These are phyloP conservation scores for Saccharomycopsis sp. DNA, from an alignment of 805 yeast species.

Conservation along the genomic window DNA sequence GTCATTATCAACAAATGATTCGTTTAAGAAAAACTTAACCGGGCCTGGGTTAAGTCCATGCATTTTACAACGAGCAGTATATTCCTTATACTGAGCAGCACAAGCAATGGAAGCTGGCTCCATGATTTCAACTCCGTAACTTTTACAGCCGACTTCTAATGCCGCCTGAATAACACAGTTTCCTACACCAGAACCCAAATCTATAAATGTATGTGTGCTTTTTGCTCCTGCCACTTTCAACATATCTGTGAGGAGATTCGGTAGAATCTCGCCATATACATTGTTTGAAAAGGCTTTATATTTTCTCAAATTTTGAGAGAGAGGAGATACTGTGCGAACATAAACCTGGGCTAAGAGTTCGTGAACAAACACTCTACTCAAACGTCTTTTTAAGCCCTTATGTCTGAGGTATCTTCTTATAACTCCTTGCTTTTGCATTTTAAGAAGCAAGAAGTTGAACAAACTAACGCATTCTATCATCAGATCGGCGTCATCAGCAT, in stretches of 20 bases:
- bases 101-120: slow-evolving; percentile 69
- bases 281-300: slow-evolving; percentile 86
- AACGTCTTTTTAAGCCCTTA: slow-evolving; percentile 25
- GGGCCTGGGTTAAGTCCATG: slow-evolving; percentile 60
- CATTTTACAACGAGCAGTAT: slow-evolving; percentile 48
- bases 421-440: slow-evolving; percentile 31
- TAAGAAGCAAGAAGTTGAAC: slow-evolving; percentile 37
- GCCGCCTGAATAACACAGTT: slow-evolving; percentile 89
- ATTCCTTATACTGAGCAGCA: slow-evolving; percentile 49
- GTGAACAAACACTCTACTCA: slow-evolving; percentile 45
- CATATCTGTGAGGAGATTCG: slow-evolving; percentile 63
- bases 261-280: slow-evolving; percentile 87
- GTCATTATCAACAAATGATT: slow-evolving; percentile 65
- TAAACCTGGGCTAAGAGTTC: slow-evolving; percentile 70
- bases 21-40: slow-evolving; percentile 52
- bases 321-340: slow-evolving; percentile 72
- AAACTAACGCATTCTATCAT: slow-evolving; percentile 33
- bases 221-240: slow-evolving; percentile 52
- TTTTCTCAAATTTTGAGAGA: slow-evolving; percentile 51
- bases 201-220: slow-evolving; percentile 60
- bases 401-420: slow-evolving; percentile 29
- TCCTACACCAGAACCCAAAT: slow-evolving; percentile 92
- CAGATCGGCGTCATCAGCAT: slow-evolving; percentile 26
- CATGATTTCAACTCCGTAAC: slow-evolving; percentile 92
- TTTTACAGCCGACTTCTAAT: slow-evolving; percentile 71